Base-by-base conservation (phyloP, 31 red algal species). In the Porphyra umbilicalis region DNA sequence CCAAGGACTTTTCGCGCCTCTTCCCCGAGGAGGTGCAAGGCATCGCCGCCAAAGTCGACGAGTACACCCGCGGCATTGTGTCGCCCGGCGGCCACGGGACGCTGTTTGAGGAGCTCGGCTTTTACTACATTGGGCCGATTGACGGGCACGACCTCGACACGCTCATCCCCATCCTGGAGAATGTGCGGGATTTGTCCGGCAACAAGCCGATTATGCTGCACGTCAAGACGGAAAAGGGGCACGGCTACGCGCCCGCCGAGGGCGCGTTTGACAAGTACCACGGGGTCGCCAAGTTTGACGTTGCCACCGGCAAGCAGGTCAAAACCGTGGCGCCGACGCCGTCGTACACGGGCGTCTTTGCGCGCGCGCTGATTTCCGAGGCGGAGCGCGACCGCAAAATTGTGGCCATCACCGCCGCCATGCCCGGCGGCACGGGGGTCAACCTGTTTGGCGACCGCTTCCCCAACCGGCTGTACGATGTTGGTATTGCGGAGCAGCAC, bases 401-500 rank as follows among this genome's bases (percentile, higher is more conserved):
- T 78, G 79, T 91, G 38, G 91, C 81, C 44, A 86, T 94, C 81
- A 94, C 89, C 42, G 88, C 91, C 35, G 91, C 91, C 34, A 94
- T 94, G 91, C 88, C 88, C 6, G 88, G 90, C 14, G 91, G 91
- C 20, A 91, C 91, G n/a, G 83, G 88, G 9, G 18, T 94, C 34
- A 86, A 79, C 79, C 32, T 77, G 79, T 94, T 94, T 82, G 83
- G 79, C n/a, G 88, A 94, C 40, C 42, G 75, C 36, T 87, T 57
- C 81, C 88, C 91, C 29, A 78, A 77, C 40, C 82, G 91, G 8
- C 93, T 83, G 35, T 91, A 94, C 76, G 91, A 94, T 79, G 91
- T 94, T 9, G 91, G 88, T 7, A 94, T 94, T 84, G 91, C 91
- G 9, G 91, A 94, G 57, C 88, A 90, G 77, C 91, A 94, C 44